A percentile compares a stretch with the other conserved stretches of the same genome.
Evolutionary conservation across 768 basidiomycete genomes (phyloP).

Genomic region (Russula griseocarnosa): DNA sequence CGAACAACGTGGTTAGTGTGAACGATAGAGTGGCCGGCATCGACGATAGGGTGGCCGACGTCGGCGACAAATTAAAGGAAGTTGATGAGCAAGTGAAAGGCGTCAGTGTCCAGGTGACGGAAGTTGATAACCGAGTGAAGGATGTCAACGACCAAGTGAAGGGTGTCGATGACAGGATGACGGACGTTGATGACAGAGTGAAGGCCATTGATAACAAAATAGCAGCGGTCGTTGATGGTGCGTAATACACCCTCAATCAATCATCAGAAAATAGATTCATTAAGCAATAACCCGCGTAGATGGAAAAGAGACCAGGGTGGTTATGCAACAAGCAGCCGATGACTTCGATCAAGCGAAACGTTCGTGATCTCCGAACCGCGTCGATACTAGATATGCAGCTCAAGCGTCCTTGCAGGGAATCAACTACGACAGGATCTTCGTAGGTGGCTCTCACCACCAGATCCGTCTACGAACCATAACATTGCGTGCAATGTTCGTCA

Average conservation of each 20-base stretch:
- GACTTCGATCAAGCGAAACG: neutral
- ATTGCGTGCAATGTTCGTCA: neutral
- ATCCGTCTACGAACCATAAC: constrained; percentile 9
- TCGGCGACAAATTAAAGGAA: neutral
- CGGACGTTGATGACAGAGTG: neutral
- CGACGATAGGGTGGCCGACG: neutral
- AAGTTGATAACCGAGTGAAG: neutral
- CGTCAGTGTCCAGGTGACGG: too few relatives aligned
- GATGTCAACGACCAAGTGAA: neutral
- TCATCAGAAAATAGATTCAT: too few relatives aligned
- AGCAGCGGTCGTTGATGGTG: neutral
- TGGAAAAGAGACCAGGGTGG: too few relatives aligned
- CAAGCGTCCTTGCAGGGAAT: neutral
- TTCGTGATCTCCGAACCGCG: neutral
- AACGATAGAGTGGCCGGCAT: neutral
- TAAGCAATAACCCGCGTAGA: neutral
- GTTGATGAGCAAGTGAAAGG: neutral
- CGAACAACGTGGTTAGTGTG: too few relatives aligned
- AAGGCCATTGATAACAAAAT: neutral
- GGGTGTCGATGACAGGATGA: neutral
- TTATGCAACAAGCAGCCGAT: too few relatives aligned
- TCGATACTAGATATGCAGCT: neutral
- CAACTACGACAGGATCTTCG: neutral
- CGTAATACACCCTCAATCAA: neutral
- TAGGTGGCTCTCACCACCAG: constrained; percentile 12